These are phyloP conservation scores for Phytophthora tentaculata DNA, from an alignment of 352 stramenopile genomes.

Conservation along the genomic window DNA sequence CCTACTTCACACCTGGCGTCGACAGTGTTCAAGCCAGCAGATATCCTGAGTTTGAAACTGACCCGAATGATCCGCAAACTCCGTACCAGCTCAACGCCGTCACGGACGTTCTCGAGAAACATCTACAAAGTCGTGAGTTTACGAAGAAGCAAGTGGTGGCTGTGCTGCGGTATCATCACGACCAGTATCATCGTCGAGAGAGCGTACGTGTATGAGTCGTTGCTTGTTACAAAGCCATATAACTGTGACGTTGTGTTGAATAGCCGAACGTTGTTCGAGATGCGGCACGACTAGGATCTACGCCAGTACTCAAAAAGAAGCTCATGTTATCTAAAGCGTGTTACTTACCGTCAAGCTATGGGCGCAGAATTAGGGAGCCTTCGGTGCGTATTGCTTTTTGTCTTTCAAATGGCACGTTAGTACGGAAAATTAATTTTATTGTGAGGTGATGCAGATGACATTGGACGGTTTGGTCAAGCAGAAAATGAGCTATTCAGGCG, in stretches of 20 bases:
- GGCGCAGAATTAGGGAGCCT: slow-evolving; percentile 37
- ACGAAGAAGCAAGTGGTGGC: slow-evolving; percentile 54
- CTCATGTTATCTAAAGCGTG: slow-evolving; percentile 46
- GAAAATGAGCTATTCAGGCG: slow-evolving; percentile 9
- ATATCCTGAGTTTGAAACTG: slow-evolving; percentile 26
- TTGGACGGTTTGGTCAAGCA: slow-evolving; percentile 57
- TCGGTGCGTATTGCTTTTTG: slow-evolving; percentile 39
- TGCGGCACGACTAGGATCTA: slow-evolving; percentile 3
- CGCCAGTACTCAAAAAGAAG: slow-evolving; percentile 43
- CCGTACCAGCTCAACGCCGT: slow-evolving; percentile 46
- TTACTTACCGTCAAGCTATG: slow-evolving; percentile 46
- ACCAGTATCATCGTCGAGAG: slow-evolving; percentile 38
- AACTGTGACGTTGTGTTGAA: not conserved
- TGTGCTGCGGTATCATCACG: slow-evolving; percentile 44
- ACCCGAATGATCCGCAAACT: slow-evolving; percentile 15
- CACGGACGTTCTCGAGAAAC: slow-evolving; percentile 47
- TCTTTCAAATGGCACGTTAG: too few species aligned
- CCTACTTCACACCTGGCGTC: slow-evolving; percentile 27
- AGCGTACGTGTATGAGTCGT: slow-evolving; percentile 13
- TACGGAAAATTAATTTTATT: too few species aligned
- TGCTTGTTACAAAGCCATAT: not conserved
- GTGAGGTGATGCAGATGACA: slow-evolving; percentile 41
- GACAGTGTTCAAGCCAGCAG: slow-evolving; percentile 27
- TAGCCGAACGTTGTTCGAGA: slow-evolving; percentile 26
- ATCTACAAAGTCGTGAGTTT: slow-evolving; percentile 59